These are phyloP conservation scores for Claviceps spartinae DNA, from an alignment of 2,329 filamentous ascomycete species.

Conservation along the genomic window DNA sequence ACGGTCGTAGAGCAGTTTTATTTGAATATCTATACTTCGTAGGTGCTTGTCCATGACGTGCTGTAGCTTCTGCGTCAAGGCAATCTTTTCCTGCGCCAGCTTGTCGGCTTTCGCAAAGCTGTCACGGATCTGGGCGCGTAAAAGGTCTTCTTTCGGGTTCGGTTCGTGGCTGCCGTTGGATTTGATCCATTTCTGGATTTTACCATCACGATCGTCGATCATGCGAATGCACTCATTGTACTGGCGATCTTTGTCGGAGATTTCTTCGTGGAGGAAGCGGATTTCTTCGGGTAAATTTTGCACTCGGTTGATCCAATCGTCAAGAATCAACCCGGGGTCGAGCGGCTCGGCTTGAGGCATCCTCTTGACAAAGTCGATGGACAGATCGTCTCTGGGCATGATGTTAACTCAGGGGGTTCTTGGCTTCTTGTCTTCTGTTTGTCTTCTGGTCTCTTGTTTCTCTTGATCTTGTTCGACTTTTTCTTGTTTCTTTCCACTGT, in stretches of 20 bases:
- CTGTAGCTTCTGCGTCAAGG: conserved; percentile 51
- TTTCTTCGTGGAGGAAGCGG: conserved; percentile 71
- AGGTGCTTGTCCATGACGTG: conserved; percentile 48
- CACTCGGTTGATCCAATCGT: conserved; percentile 63
- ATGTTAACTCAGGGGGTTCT: conserved; percentile 36
- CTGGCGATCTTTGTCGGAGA: conserved; percentile 63
- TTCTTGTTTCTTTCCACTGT: not conserved
- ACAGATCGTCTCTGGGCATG: conserved; percentile 62
- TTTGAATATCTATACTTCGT: conserved; percentile 47
- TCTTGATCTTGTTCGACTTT: no score
- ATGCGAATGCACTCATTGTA: conserved; percentile 55
- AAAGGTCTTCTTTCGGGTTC: conserved; percentile 62
- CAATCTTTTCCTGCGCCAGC: conserved; percentile 62
- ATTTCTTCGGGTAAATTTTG: conserved; percentile 74
- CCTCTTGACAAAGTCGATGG: conserved; percentile 55
- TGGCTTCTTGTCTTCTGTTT: not conserved
- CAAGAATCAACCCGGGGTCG: conserved; percentile 56
- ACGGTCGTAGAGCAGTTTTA: conserved; percentile 48
- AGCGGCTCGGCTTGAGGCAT: conserved; percentile 49
- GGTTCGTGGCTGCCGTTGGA: conserved; percentile 57
- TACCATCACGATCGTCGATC: conserved; percentile 58
- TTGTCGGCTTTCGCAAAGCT: conserved; percentile 56
- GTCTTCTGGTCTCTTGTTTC: no score
- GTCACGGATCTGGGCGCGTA: conserved; percentile 52
- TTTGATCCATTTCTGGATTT: conserved; percentile 73